Conservation (phyloP, 75 land plant genomes). For the Azolla pinnata region DNA sequence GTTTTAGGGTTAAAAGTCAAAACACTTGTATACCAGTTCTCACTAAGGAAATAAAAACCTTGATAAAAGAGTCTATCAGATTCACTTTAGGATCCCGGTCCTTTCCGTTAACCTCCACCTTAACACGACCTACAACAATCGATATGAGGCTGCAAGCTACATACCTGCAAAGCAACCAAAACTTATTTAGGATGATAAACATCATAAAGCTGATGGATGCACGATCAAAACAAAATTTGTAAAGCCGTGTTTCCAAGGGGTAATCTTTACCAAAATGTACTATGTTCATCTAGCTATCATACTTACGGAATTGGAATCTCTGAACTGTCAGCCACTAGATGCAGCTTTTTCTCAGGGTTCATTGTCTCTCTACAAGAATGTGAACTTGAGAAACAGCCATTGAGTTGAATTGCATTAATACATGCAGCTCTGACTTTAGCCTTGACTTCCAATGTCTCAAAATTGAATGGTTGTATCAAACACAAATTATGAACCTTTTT, state of each 20-base stretch:
- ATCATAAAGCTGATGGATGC: too few species aligned
- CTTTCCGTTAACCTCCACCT: not conserved
- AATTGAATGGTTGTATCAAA: not conserved
- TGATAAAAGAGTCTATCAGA: not conserved
- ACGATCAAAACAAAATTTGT: too few species aligned
- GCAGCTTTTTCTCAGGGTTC: too few species aligned
- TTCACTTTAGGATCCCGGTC: not conserved
- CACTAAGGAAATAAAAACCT: not conserved
- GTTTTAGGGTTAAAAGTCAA: too few species aligned
- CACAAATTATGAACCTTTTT: not conserved
- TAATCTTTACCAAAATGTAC: too few species aligned
- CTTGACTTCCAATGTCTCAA: not conserved
- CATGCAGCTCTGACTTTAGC: not conserved
- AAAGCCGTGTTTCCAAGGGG: too few species aligned
- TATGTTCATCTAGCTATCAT: too few species aligned
- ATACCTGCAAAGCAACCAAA: not conserved
- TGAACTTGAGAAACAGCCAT: too few species aligned
- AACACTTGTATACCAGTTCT: not conserved
- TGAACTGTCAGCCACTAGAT: too few species aligned
- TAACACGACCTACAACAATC: not conserved
- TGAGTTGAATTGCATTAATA: too few species aligned
- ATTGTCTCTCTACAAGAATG: too few species aligned
- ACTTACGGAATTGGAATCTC: too few species aligned
- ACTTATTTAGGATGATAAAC: constrained; percentile 1
- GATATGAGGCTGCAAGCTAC: not conserved